Base-by-base conservation (phyloP, 371 early-diverging fungal genomes). In the Rhizopus arrhizus region DNA sequence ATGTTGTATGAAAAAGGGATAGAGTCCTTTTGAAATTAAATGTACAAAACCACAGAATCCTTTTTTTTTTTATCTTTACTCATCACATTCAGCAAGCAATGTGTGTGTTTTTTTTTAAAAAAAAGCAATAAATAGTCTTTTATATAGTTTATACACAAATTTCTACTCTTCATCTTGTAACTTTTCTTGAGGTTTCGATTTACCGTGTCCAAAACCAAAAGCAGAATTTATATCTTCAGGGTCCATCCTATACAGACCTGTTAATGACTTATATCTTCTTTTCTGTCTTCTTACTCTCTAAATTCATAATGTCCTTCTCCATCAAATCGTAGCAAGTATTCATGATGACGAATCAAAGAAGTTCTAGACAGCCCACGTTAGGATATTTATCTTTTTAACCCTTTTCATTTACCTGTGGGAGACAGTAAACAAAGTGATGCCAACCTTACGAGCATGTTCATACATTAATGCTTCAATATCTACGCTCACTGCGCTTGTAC, bases 401-500 rank as follows among this genome's bases (percentile, higher is more conserved):
- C 22, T 22, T 22, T 22, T 22, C 22, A 22, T 22, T 22, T 22
- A 86, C 55, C 94, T 81, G 67, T 93, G 93, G 31, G 92, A 91
- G 15, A 93, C 92, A 0, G 94, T 93, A 64, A 93, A 85, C 60
- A 93, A 68, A 0, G 94, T 91, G 64, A 93, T 93, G n/a, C 90
- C 90, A 9, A 89, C 74, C 59, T 84, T 65, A 11, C 85, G 85
- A 15, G 94, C 93, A 61, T 92, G 83, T 58, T 85, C 86, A 65
- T 93, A 93, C 92, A 93, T 92, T 65, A 89, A 83, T 15, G 84
- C 82, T 64, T 93, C 94, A 16, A 93, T 80, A 58, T 93, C 94
- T 48, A 92, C 84, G 67, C 90, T 91, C 22, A 93, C 92, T 0
- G 94, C 91, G 41, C 88, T 88, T 5, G 94, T 93, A 65, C 94